Base-by-base conservation (phyloP, 1,139 yeast species). In the Kodamaea derodonti region DNA sequence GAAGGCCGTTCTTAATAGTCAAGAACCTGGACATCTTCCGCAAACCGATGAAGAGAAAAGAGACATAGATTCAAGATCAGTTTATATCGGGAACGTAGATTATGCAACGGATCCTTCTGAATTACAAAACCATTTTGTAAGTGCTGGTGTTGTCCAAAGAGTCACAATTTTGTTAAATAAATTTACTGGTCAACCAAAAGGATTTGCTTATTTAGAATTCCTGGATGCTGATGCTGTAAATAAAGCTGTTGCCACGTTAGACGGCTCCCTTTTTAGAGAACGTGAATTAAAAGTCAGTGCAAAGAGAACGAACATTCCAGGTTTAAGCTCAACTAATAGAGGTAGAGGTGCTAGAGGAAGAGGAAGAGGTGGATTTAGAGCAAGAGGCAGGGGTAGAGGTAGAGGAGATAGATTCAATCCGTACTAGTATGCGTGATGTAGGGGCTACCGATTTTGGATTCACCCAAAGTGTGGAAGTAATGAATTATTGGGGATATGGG, bases 61-160 rank as follows among this genome's bases (percentile, higher is more conserved):
- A 38, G 77, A 70, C 34, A 54, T 64, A 17, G 97, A 90, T 56
- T 72, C 86, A 3, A 73, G 94, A 40, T 84, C 95, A 2, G 72
- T 90, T 17, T 90, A 84, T 56, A 86, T 90, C 14, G 95, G 96
- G 14, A 87, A 87, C 51, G 94, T 90, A 16, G 95, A 86, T 50
- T 82, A 81, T 49, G 82, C 77, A 10, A 64, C 90, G 3, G 76
- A 90, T 3, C 95, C 96, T 8, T 79, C 81, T 42, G 92, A 84
- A 49, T 67, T 90, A 27, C 94, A 87, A 54, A 79, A 81, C 35
- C 85, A 82, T 47, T 87, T 90, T 58, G 73, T 78, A 33, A 59
- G 74, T 8, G 80, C 84, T 38, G 97, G 97, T 1, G 70, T 74
- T 3, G 85, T 90, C 32, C 82, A 86, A 49, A 70, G 97, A 47